phyloP scores from a whole-genome alignment of 805 yeast species.

The Groenewaldozyma salmanticensis region DNA sequence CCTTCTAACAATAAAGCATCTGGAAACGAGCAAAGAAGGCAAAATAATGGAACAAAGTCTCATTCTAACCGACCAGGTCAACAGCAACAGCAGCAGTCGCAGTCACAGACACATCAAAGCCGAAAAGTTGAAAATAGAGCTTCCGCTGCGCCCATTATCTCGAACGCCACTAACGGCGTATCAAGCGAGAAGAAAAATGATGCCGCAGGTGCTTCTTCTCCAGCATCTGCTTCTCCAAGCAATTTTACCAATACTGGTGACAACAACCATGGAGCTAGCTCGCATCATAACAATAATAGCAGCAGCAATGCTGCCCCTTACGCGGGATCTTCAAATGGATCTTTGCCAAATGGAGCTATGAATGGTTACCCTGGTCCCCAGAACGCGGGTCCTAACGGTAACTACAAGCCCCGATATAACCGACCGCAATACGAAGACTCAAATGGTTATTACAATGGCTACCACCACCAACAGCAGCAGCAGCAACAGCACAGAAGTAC shows the following conservation, averaged over 20 bases:
- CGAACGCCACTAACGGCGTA: background rate
- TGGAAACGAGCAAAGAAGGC: slow-evolving; percentile 1
- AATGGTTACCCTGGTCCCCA: background rate
- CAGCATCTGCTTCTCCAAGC: background rate
- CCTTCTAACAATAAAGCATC: background rate
- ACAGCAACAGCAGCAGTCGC: slow-evolving; percentile 6
- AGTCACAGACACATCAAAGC: slow-evolving; percentile 1
- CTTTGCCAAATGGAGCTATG: background rate
- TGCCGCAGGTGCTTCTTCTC: background rate
- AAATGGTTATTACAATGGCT: slow-evolving; percentile 2
- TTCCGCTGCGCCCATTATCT: background rate
- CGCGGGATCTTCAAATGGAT: background rate
- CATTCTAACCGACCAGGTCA: slow-evolving; percentile 1
- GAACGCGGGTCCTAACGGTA: background rate
- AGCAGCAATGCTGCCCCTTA: no score
- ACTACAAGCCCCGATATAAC: slow-evolving; percentile 4
- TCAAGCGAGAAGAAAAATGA: background rate
- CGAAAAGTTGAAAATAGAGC: background rate
- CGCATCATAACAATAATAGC: no score
- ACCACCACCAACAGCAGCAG: no score
- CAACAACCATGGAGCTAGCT: no score
- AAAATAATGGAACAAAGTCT: background rate
- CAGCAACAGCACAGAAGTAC: no score
- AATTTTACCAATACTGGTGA: no score
- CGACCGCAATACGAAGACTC: slow-evolving; percentile 2